Conservation (phyloP, 2,329 filamentous ascomycete genomes). For the Cladosporium cucumerinum region DNA sequence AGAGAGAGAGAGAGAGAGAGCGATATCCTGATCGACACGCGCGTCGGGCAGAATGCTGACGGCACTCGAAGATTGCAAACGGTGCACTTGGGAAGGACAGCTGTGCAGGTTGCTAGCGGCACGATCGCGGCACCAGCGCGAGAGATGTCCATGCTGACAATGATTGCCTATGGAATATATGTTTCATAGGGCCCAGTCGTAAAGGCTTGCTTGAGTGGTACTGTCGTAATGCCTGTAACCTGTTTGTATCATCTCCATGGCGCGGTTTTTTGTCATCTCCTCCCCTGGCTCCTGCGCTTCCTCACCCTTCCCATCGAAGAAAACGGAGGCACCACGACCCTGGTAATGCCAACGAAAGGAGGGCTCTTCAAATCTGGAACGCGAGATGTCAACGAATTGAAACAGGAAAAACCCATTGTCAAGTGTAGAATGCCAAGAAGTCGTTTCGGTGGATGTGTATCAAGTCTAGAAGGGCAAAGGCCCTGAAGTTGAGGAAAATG, state of each 20-base stretch:
- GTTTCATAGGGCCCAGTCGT: not conserved
- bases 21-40: conserved; percentile 47
- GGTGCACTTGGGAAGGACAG: conserved; percentile 33
- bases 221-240: not conserved
- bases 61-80: conserved; percentile 39
- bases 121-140: not conserved
- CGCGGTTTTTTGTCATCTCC: not conserved
- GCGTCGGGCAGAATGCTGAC: conserved; percentile 34
- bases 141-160: not conserved
- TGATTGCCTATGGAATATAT: not conserved
- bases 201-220: not conserved
- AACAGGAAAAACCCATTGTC: not conserved
- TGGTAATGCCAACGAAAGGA: not conserved
- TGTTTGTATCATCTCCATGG: not conserved
- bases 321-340: not conserved
- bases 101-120: conserved; percentile 38
- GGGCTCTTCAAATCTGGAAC: not conserved
- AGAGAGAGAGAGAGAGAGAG: conserved; percentile 47
- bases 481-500: not conserved
- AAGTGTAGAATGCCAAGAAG: not conserved
- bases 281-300: not conserved
- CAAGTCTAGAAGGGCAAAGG: not conserved
- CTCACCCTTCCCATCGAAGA: not conserved
- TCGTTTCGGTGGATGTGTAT: not conserved
- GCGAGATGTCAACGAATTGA: not conserved